These are phyloP conservation scores for Turritis glabra DNA, from an alignment of 345 rosid species.

Conservation along the genomic window DNA sequence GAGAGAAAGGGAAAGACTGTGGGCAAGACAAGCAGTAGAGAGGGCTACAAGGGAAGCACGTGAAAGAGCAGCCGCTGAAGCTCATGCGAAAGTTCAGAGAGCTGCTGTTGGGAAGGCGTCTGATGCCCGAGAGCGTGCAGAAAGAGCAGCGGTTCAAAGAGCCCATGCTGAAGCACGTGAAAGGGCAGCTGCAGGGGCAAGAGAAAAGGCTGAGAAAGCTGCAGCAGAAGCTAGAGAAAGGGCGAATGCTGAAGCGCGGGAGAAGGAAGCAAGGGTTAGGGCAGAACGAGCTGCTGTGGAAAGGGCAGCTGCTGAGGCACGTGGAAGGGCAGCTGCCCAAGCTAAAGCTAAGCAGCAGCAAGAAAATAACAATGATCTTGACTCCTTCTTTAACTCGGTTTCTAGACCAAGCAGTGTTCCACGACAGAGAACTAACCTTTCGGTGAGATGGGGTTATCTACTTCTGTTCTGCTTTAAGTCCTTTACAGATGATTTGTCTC, in stretches of 20 bases:
- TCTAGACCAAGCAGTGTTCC: slow-evolving; percentile 88
- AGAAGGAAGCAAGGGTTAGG: slow-evolving; percentile 57
- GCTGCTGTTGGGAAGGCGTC: slow-evolving; percentile 85
- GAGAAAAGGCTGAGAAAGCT: slow-evolving; percentile 81
- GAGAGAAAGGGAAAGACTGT: slow-evolving; percentile 72
- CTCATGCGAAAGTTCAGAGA: slow-evolving; percentile 80
- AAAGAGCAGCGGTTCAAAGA: slow-evolving; percentile 89
- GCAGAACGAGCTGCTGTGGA: slow-evolving; percentile 87
- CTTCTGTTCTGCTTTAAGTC: slow-evolving; percentile 16
- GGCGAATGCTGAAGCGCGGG: slow-evolving; percentile 63
- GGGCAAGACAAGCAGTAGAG: slow-evolving; percentile 89
- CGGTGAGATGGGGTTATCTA: slow-evolving; percentile 49
- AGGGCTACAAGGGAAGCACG: slow-evolving; percentile 98
- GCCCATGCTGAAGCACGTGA: slow-evolving; percentile 98
- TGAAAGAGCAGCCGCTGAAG: slow-evolving; percentile 90
- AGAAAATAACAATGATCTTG: slow-evolving; percentile 76
- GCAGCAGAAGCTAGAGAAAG: slow-evolving; percentile 91
- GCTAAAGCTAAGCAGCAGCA: slow-evolving; percentile 68
- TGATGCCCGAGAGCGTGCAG: slow-evolving; percentile 89
- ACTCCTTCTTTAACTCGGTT: slow-evolving; percentile 74
- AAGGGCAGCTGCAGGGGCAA: slow-evolving; percentile 87
- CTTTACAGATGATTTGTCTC: slow-evolving; percentile 1
- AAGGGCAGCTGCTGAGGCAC: slow-evolving; percentile 77
- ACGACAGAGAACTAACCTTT: slow-evolving; percentile 67
- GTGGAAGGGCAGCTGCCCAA: slow-evolving; percentile 67